A percentile compares a stretch with the other conserved stretches of the same genome.
Evolutionary conservation across 2,329 filamentous ascomycete species (phyloP).

Genomic region (Hawksworthiomyces lignivorus): DNA sequence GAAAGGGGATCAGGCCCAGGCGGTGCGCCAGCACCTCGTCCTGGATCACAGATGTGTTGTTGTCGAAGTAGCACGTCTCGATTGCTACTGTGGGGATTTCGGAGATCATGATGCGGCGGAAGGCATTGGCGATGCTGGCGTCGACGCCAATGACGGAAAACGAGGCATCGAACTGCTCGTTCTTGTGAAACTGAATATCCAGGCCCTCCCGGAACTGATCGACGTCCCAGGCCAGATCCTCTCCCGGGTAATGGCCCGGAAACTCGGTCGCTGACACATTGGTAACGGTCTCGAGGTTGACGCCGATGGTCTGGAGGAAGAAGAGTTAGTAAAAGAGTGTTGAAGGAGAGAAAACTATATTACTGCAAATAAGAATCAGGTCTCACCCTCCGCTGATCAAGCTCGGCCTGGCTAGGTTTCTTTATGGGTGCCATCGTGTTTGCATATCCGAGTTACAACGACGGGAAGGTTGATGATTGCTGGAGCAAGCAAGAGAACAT

Average conservation of each 20-base stretch:
- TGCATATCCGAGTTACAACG: constrained; percentile 5
- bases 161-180: constrained; percentile 65
- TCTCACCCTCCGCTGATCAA: constrained; percentile 52
- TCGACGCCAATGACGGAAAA: constrained; percentile 93
- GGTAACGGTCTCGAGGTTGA: constrained; percentile 85
- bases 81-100: constrained; percentile 94
- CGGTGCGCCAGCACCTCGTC: constrained; percentile 92
- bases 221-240: constrained; percentile 54
- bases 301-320: constrained; percentile 61
- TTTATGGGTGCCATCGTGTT: constrained; percentile 32
- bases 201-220: constrained; percentile 34
- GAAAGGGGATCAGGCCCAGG: constrained; percentile 83
- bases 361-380: not conserved
- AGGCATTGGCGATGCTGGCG: constrained; percentile 90
- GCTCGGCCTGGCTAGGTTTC: constrained; percentile 46
- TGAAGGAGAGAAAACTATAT: not conserved
- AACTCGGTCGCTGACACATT: constrained; percentile 87
- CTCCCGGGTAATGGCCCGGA: constrained; percentile 81
- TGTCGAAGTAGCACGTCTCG: constrained; percentile 85
- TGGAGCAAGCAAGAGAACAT: not conserved
- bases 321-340: not conserved
- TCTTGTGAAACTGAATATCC: constrained; percentile 70
- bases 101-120: constrained; percentile 89
- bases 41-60: constrained; percentile 97
- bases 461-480: not conserved